Evolutionary conservation across 495 filamentous ascomycete genomes (phyloP).

Genomic region (Cudoniella acicularis): DNA sequence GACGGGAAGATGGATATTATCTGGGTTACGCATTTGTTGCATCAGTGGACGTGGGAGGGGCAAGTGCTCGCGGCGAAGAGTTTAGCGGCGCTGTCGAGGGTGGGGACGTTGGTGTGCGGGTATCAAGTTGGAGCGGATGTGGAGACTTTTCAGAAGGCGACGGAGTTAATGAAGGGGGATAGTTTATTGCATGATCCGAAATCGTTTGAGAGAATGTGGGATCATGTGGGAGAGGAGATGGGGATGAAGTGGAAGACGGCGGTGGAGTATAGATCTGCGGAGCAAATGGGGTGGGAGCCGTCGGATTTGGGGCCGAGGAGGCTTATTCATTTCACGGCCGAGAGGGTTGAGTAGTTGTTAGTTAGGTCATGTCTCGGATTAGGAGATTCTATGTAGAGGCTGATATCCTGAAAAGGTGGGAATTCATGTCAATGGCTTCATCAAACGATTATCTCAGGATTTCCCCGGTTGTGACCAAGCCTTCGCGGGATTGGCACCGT

Average conservation of each 20-base stretch:
- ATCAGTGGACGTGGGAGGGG: constrained; percentile 29
- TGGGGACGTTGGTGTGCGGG: background rate
- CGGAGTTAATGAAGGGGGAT: background rate
- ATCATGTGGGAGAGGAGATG: background rate
- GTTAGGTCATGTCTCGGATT: too few species aligned
- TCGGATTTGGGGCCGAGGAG: too few species aligned
- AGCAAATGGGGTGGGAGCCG: too few species aligned
- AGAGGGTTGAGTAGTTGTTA: too few species aligned
- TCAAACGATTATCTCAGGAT: too few species aligned
- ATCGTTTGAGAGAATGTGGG: background rate
- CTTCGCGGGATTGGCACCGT: too few species aligned
- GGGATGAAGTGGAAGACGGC: background rate
- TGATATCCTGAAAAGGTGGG: too few species aligned
- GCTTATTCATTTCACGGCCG: too few species aligned
- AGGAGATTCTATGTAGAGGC: too few species aligned
- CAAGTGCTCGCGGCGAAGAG: constrained; percentile 18
- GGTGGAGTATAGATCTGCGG: too few species aligned
- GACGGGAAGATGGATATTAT: constrained; percentile 27
- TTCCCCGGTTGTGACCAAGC: too few species aligned
- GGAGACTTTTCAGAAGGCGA: background rate
- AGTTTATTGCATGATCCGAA: background rate
- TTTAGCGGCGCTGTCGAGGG: background rate
- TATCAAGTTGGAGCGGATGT: background rate
- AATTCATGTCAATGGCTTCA: too few species aligned
- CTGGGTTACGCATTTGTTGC: constrained; percentile 25